A percentile compares a stretch with the other conserved stretches of the same genome.
Conservation (phyloP, 495 filamentous ascomycete species). For the Margaritispora aquatica region DNA sequence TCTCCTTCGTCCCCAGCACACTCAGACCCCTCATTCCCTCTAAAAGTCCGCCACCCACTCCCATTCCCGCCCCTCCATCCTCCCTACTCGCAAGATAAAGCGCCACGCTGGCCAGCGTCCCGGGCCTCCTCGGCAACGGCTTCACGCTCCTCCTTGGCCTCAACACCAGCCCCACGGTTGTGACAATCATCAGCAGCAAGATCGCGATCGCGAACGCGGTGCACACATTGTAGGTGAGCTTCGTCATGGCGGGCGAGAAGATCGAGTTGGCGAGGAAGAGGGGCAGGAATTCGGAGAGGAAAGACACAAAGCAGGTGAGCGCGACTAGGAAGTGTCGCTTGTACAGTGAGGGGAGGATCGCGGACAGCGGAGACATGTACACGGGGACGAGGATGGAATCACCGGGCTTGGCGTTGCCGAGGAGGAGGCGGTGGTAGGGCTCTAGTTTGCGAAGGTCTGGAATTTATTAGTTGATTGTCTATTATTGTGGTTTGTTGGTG, state of each 20-base stretch:
- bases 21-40: slow-evolving; percentile 3
- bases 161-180: background rate
- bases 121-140: slow-evolving; percentile 1
- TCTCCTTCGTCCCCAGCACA: slow-evolving; percentile 1
- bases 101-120: background rate
- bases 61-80: background rate
- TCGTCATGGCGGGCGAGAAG: slow-evolving; percentile 7
- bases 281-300: slow-evolving; percentile 11
- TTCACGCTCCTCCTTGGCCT: background rate
- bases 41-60: background rate
- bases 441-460: slow-evolving; percentile 3
- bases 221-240: slow-evolving; percentile 4
- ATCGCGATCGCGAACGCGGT: background rate
- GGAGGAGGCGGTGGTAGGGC: slow-evolving; percentile 6
- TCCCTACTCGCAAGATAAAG: slow-evolving; percentile 3
- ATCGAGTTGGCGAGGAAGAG: slow-evolving; percentile 11
- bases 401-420: background rate
- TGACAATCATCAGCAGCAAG: slow-evolving; percentile 7
- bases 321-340: slow-evolving; percentile 2
- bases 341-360: slow-evolving; percentile 5
- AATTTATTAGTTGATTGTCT: background rate
- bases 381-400: slow-evolving; percentile 6
- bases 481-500: background rate
- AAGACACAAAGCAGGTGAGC: slow-evolving; percentile 1
- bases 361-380: slow-evolving; percentile 2